Base-by-base conservation (phyloP, 2,329 filamentous ascomycete genomes). In the Colletotrichum tofieldiae region DNA sequence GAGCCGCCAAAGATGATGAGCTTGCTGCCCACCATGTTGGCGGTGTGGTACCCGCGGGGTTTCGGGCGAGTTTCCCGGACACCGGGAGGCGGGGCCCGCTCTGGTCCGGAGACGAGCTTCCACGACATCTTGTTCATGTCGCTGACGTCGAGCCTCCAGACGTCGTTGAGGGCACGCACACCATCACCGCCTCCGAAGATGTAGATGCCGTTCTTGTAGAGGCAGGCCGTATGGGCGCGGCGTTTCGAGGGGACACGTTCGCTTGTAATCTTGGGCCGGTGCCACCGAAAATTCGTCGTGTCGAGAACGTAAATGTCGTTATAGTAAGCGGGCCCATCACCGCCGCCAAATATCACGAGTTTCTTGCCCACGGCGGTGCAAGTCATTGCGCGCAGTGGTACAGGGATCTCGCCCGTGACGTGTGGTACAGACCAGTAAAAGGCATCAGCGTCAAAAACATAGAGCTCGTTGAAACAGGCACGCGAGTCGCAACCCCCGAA, bases 291-390 rank as follows among this genome's bases (percentile, higher is more conserved):
- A 78, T 90, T 93, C 73, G 91, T 85, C 29, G 91, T 93, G 77
- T 93, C 91, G n/a, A 93, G 84, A 56, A 93, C 90, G 78, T 93
- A 93, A 26, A 93, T 88, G 76, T 93, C 90, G 77, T 93, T 93
- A 80, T 93, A 93, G 80, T 93, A 93, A 32, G 90, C 88, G 0
- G 91, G 91, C 0, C 91, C 91, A 76, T 93, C 91, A 67, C 91
- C 91, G 55, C 91, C 91, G 65, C 91, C 91, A 77, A 93, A 93
- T 2, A 93, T 86, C 54, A 93, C 87, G 37, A 93, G 85, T 80
- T 92, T 93, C 83, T 92, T 92, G 75, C 90, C 90, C 26, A 93
- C 90, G 32, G 91, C 90, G 5, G 91, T 93, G 78, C 90, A 92
- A 7, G 91, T 93, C 91, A 93, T 93, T 75, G 91, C 91, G 49